Percentiles rank a stretch among this genome's conserved stretches.
Conservation (phyloP, 2,329 filamentous ascomycete genomes). For the Fulvia fulva region DNA sequence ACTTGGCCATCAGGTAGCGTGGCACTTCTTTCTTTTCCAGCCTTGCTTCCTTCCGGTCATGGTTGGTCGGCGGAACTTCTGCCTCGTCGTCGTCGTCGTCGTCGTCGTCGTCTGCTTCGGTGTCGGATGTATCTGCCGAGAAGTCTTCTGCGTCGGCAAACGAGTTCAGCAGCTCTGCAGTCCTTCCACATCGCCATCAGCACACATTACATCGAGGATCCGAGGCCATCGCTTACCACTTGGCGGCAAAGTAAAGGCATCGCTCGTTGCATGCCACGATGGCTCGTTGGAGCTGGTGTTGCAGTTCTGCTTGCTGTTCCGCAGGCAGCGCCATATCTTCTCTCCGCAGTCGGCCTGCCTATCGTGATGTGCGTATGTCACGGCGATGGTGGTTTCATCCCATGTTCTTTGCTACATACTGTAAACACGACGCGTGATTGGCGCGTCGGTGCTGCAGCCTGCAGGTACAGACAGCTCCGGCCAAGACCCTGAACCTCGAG, state of each 20-base stretch:
- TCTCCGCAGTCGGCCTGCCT: too few species aligned
- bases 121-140: conserved; percentile 48
- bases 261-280: conserved; percentile 88
- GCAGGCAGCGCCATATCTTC: conserved; percentile 31
- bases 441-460: background rate
- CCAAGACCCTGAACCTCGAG: background rate
- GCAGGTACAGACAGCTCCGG: background rate
- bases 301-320: conserved; percentile 56
- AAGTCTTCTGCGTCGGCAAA: conserved; percentile 55
- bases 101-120: conserved; percentile 43
- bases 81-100: conserved; percentile 33
- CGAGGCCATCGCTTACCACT: conserved; percentile 63
- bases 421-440: background rate
- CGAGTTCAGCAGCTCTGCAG: conserved; percentile 86
- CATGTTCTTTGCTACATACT: background rate
- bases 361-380: background rate
- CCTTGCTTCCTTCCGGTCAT: conserved; percentile 66
- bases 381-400: background rate
- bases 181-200: conserved; percentile 55
- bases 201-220: background rate
- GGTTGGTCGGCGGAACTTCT: conserved; percentile 51
- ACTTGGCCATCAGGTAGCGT: conserved; percentile 85
- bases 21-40: conserved; percentile 76
- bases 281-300: conserved; percentile 74
- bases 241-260: conserved; percentile 91